Evolutionary conservation across 441 rosid species (phyloP).

Genomic region (Populus hybrid): DNA sequence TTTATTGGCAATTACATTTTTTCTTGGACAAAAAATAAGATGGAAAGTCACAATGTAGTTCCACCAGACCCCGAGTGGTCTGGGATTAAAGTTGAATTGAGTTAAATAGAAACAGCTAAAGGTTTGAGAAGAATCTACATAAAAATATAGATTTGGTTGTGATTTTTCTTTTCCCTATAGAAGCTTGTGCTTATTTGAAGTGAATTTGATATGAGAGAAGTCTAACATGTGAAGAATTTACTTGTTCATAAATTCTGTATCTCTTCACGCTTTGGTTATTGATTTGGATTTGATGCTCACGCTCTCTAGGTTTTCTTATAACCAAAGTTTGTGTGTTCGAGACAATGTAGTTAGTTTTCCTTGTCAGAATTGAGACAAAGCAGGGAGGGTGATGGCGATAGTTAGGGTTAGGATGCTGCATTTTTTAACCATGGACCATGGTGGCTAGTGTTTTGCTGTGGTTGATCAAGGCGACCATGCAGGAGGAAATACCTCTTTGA

Average conservation of each 20-base stretch:
- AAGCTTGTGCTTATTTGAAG: neutral
- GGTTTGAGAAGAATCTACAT: neutral
- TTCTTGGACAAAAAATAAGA: neutral
- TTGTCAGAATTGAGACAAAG: neutral
- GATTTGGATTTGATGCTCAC: neutral
- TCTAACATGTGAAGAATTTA: neutral
- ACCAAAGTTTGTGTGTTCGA: neutral
- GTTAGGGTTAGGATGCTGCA: neutral
- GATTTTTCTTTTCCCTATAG: neutral
- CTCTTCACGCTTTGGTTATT: neutral
- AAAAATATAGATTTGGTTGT: neutral
- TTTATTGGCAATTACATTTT: neutral
- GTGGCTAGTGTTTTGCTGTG: neutral
- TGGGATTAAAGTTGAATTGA: too few species aligned
- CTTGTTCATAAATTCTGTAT: neutral
- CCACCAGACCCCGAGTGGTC: neutral
- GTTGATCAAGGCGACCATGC: neutral
- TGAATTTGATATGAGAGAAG: neutral
- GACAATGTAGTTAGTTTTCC: neutral
- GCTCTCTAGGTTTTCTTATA: neutral
- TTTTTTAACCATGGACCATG: neutral
- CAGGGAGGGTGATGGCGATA: neutral
- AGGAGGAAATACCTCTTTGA: constrained; percentile 3
- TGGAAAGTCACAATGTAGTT: neutral
- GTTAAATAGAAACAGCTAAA: too few species aligned